Evolutionary conservation across 441 rosid species (phyloP).

Genomic region (Syzygium syzygioides): DNA sequence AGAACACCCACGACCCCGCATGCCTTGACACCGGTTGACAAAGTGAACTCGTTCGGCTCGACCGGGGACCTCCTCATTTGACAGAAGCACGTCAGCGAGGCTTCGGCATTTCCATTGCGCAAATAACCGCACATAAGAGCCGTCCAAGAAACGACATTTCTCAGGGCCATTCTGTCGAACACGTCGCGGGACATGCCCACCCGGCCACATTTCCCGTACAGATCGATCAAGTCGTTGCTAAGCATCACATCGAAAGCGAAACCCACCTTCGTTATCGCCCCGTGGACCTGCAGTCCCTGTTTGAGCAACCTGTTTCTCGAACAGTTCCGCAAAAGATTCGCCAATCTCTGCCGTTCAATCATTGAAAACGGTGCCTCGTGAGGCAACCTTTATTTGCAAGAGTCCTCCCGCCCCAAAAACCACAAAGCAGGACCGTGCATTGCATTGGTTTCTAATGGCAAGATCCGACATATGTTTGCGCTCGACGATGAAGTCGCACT

Average conservation of each 20-base stretch:
- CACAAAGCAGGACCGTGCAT: neutral
- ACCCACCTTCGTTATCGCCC: constrained; percentile 38
- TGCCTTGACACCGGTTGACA: constrained; percentile 65
- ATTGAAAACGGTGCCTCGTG: neutral
- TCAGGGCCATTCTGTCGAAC: constrained; percentile 74
- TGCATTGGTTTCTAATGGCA: neutral
- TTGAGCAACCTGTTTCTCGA: constrained; percentile 43
- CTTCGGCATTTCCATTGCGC: constrained; percentile 16
- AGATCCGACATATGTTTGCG: neutral
- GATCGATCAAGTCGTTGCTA: constrained; percentile 50
- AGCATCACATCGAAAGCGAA: constrained; percentile 40
- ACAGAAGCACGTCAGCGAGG: neutral
- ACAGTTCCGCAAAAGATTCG: constrained; percentile 44
- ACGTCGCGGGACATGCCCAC: constrained; percentile 36
- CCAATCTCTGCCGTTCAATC: constrained; percentile 52
- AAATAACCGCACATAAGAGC: constrained; percentile 70
- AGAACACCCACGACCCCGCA: constrained; percentile 40
- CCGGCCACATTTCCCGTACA: constrained; percentile 67
- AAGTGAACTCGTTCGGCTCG: constrained; percentile 69
- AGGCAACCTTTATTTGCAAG: neutral
- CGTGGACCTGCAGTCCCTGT: constrained; percentile 65
- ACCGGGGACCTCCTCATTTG: neutral
- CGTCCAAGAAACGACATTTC: constrained; percentile 92
- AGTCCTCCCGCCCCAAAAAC: neutral
- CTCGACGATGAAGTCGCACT: neutral